phyloP scores from a whole-genome alignment of 2,329 filamentous ascomycete genomes.

The Fusarium verrucosum region DNA sequence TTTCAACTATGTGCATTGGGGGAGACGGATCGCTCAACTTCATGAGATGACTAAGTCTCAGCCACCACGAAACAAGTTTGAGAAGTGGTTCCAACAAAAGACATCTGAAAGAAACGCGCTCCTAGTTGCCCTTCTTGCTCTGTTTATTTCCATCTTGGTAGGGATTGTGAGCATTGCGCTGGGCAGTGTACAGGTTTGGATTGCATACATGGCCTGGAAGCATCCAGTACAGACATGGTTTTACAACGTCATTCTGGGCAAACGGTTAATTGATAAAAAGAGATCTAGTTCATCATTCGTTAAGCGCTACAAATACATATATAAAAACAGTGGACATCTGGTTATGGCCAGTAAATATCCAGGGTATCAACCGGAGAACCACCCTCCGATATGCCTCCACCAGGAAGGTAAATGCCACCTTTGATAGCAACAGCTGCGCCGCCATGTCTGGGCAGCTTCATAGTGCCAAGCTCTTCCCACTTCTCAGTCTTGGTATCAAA shows the following conservation, averaged over 20 bases:
- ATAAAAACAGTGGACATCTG: background rate
- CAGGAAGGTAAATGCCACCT: constrained; percentile 47
- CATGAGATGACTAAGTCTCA: background rate
- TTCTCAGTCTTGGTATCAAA: constrained; percentile 44
- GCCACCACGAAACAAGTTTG: background rate
- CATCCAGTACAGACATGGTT: background rate
- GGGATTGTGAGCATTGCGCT: background rate
- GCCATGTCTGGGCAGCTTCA: constrained; percentile 50
- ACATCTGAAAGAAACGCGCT: background rate
- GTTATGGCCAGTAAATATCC: constrained; percentile 31
- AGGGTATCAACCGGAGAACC: constrained; percentile 27
- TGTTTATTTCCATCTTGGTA: background rate
- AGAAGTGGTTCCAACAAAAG: background rate
- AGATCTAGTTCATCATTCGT: background rate
- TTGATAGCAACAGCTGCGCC: constrained; percentile 45
- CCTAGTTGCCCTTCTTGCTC: background rate
- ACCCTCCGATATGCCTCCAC: constrained; percentile 44
- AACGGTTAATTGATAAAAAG: no score
- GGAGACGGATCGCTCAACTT: background rate
- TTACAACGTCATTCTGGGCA: no score
- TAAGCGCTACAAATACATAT: background rate
- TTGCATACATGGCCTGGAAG: background rate
- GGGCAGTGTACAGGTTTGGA: background rate
- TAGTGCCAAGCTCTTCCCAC: constrained; percentile 42
- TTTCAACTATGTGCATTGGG: background rate